Conservation (phyloP, 371 early-diverging fungal genomes). For the Saksenaea oblongispora region DNA sequence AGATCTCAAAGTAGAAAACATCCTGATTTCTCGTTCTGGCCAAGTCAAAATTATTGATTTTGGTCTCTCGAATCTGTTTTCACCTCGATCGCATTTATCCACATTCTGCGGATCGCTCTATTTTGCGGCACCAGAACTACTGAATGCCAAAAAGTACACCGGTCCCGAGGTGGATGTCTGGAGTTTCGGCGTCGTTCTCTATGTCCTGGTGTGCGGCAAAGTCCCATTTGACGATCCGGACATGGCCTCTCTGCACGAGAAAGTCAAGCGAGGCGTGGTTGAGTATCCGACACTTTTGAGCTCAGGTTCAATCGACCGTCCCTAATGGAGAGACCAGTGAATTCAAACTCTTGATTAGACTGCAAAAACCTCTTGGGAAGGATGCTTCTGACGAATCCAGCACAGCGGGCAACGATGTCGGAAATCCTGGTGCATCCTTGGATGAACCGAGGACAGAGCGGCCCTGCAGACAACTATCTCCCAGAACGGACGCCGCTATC, state of each 20-base stretch:
- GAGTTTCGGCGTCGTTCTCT: slow-evolving; percentile 95
- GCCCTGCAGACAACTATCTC: slow-evolving; percentile 60
- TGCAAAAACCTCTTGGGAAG: slow-evolving; percentile 74
- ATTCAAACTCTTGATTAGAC: slow-evolving; percentile 45
- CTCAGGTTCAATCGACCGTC: slow-evolving; percentile 58
- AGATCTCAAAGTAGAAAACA: slow-evolving; percentile 24
- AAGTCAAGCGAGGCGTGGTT: slow-evolving; percentile 80
- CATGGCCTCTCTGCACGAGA: slow-evolving; percentile 82
- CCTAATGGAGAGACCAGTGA: not conserved
- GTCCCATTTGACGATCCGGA: slow-evolving; percentile 96
- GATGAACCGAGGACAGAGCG: slow-evolving; percentile 78
- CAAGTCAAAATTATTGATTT: slow-evolving; percentile 91
- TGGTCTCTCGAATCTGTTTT: slow-evolving; percentile 91
- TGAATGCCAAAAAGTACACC: slow-evolving; percentile 81
- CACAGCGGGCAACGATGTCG: slow-evolving; percentile 70
- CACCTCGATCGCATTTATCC: slow-evolving; percentile 70
- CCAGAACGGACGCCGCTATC: slow-evolving; percentile 67
- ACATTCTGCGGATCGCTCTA: slow-evolving; percentile 95
- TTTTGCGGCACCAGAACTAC: slow-evolving; percentile 95
- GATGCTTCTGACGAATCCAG: slow-evolving; percentile 75
- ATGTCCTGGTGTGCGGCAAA: slow-evolving; percentile 89
- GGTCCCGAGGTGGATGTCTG: slow-evolving; percentile 97
- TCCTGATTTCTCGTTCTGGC: slow-evolving; percentile 17
- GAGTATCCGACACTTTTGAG: slow-evolving; percentile 81
- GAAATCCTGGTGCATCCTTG: slow-evolving; percentile 80